A percentile compares a stretch with the other conserved stretches of the same genome.
phyloP scores from a whole-genome alignment of 306 rosid genomes.

The Cyclanthera cordifolia region DNA sequence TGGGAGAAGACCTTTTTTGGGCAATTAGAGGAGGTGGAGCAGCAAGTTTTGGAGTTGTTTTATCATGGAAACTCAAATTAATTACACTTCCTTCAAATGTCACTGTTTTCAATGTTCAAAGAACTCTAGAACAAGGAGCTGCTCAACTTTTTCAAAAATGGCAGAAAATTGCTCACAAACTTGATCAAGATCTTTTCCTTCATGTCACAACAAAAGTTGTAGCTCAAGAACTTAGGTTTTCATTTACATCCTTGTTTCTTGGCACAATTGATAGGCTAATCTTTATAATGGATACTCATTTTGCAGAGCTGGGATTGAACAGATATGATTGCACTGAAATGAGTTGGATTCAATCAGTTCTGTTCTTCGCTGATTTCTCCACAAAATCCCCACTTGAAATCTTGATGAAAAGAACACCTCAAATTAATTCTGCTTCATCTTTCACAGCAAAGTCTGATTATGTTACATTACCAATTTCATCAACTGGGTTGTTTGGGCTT shows the following conservation, averaged over 20 bases:
- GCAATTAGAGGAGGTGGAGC: constrained; percentile 69
- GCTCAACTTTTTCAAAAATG: constrained; percentile 39
- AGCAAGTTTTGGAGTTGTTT: constrained; percentile 49
- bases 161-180: constrained; percentile 42
- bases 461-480: constrained; percentile 38
- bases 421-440: neutral
- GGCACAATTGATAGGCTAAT: constrained; percentile 32
- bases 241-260: constrained; percentile 39
- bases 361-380: constrained; percentile 39
- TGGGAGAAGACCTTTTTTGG: constrained; percentile 71
- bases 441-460: constrained; percentile 36
- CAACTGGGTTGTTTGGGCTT: constrained; percentile 33
- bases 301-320: constrained; percentile 43
- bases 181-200: constrained; percentile 37
- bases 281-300: constrained; percentile 25
- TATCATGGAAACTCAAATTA: constrained; percentile 53
- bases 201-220: constrained; percentile 3
- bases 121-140: constrained; percentile 32
- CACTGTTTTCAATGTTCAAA: constrained; percentile 38
- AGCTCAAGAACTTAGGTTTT: constrained; percentile 37
- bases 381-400: constrained; percentile 30
- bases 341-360: constrained; percentile 53
- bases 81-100: constrained; percentile 43
- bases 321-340: constrained; percentile 30
- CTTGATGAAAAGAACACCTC: constrained; percentile 31